These are phyloP conservation scores for Fistulinella cinereoalba DNA, from an alignment of 1,284 basidiomycete genomes.

Conservation along the genomic window DNA sequence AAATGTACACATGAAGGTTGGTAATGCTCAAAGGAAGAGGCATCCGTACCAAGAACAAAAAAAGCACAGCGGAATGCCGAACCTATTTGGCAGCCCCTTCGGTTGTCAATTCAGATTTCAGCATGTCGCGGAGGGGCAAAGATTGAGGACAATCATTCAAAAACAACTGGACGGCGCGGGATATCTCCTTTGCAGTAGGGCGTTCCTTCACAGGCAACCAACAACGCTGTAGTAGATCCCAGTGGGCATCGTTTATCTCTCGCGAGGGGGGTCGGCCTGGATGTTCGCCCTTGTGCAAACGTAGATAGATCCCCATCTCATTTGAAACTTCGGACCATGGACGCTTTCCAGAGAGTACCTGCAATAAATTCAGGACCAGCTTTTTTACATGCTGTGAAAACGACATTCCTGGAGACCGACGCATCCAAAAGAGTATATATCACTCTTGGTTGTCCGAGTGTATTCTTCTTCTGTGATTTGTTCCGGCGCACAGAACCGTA, in stretches of 20 bases:
- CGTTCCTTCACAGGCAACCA: slow-evolving; percentile 3
- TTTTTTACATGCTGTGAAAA: neutral
- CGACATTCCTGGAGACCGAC: slow-evolving; percentile 5
- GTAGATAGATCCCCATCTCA: neutral
- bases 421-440: slow-evolving; percentile 18
- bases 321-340: slow-evolving; percentile 5
- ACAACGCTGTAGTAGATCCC: slow-evolving; percentile 5
- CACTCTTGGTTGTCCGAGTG: neutral
- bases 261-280: slow-evolving; percentile 5
- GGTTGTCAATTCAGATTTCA: neutral
- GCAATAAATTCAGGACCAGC: neutral
- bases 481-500: slow-evolving; percentile 11
- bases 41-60: no score
- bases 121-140: neutral
- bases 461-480: neutral
- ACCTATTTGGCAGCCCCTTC: no score
- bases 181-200: neutral
- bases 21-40: no score
- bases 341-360: slow-evolving; percentile 10
- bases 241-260: slow-evolving; percentile 1
- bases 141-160: neutral
- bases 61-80: no score
- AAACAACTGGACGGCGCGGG: neutral
- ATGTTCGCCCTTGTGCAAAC: neutral
- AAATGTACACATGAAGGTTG: no score